Evolutionary conservation across 2,329 filamentous ascomycete species (phyloP).

Genomic region (Nemania sp.): DNA sequence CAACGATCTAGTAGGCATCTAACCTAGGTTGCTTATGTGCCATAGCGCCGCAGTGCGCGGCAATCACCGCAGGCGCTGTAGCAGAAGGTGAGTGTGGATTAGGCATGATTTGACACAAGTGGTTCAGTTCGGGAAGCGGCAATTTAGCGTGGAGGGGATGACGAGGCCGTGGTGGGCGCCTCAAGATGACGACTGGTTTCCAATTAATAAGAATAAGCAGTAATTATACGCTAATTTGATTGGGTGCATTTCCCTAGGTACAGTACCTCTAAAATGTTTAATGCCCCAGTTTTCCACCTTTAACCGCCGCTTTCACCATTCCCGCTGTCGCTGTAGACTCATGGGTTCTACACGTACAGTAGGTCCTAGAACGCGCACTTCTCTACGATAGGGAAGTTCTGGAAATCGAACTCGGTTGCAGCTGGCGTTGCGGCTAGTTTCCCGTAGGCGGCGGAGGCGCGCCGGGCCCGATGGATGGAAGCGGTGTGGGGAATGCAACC

Average conservation of each 20-base stretch:
- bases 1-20: neutral
- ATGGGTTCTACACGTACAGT: neutral
- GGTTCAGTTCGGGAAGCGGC: constrained; percentile 15
- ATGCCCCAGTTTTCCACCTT: too few species aligned
- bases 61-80: constrained; percentile 1
- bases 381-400: neutral
- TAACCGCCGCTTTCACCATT: neutral
- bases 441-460: neutral
- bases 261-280: neutral
- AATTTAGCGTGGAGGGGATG: constrained; percentile 11
- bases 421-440: neutral
- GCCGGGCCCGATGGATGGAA: neutral
- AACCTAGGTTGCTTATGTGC: too few species aligned
- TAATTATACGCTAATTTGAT: too few species aligned
- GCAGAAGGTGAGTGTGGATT: constrained; percentile 12
- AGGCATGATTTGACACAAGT: constrained; percentile 17
- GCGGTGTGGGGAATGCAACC: constrained; percentile 2
- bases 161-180: too few species aligned
- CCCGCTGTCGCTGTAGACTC: neutral
- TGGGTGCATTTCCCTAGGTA: neutral
- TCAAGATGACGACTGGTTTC: constrained; percentile 28
- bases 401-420: neutral
- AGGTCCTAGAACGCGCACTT: neutral
- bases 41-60: too few species aligned
- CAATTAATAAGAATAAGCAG: neutral